Percentiles rank a stretch among this genome's conserved stretches.
Conservation (phyloP, 2,329 filamentous ascomycete genomes). For the Anthostomella pinea region DNA sequence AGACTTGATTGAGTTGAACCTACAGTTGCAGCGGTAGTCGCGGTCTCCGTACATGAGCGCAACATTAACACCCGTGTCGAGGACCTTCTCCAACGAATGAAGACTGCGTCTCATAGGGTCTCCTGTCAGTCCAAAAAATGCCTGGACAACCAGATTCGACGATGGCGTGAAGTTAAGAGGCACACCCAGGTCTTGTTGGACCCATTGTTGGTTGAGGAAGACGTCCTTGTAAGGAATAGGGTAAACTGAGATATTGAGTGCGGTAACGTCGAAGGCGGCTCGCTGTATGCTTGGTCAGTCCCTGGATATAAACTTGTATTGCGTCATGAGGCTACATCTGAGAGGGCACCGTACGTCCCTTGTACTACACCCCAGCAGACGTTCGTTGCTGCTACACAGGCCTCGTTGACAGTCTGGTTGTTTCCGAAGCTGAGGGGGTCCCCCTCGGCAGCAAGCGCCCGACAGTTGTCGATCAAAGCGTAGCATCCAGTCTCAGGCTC, state of each 20-base stretch:
- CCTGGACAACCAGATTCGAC: conserved; percentile 37
- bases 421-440: no score
- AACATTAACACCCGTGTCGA: conserved; percentile 52
- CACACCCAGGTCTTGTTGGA: conserved; percentile 56
- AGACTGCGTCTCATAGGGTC: conserved; percentile 30
- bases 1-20: not conserved
- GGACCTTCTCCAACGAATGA: conserved; percentile 42
- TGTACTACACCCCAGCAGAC: no score
- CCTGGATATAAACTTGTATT: no score
- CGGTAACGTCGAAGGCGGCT: no score
- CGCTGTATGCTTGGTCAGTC: no score
- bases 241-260: no score
- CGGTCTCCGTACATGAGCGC: conserved; percentile 53
- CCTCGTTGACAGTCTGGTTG: no score
- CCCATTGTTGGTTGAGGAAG: conserved; percentile 51
- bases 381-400: no score
- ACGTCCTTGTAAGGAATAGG: conserved; percentile 51
- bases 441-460: no score
- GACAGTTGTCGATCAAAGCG: conserved; percentile 1
- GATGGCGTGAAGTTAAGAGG: conserved; percentile 58
- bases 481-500: conserved; percentile 26
- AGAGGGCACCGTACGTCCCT: no score
- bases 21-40: conserved; percentile 45
- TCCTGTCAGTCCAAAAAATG: conserved; percentile 38
- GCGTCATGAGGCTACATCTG: no score